Percentiles rank a stretch among this genome's conserved stretches.
Conservation (phyloP, 2,329 filamentous ascomycete genomes). For the Aspergillus sp. region DNA sequence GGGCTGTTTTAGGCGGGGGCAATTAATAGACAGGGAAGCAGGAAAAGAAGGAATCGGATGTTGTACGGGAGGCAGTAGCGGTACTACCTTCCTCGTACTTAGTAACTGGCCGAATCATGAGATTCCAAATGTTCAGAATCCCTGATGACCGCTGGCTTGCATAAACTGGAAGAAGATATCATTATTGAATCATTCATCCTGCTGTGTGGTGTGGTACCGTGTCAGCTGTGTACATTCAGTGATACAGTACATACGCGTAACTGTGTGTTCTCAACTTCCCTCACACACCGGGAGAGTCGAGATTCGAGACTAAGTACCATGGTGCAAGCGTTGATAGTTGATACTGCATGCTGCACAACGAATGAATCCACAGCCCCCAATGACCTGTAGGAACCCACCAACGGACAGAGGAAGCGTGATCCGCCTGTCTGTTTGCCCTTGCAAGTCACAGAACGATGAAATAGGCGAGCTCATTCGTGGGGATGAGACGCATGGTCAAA, state of each 20-base stretch:
- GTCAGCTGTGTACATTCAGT: neutral
- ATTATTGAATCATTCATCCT: neutral
- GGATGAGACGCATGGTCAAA: neutral
- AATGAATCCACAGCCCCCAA: neutral
- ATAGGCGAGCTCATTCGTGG: constrained; percentile 1
- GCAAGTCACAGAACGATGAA: neutral
- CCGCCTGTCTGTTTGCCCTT: constrained; percentile 2
- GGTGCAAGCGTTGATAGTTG: neutral
- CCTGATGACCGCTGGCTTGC: neutral
- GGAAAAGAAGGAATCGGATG: neutral
- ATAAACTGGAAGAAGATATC: neutral
- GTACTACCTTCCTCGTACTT: constrained; percentile 3
- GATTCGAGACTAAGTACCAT: neutral
- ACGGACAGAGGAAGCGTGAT: constrained; percentile 1
- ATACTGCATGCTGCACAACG: constrained; percentile 1
- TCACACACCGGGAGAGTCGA: neutral
- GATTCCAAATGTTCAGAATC: neutral
- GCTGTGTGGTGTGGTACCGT: neutral
- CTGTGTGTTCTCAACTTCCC: neutral
- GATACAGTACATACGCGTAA: neutral
- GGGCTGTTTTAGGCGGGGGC: constrained; percentile 5
- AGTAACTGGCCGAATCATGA: constrained; percentile 1
- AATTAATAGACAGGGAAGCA: neutral
- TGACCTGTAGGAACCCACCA: constrained; percentile 4
- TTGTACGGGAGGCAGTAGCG: neutral